Evolutionary conservation across 202 grass and related monocot genomes (phyloP).

Genomic region (Panicum hallii): DNA sequence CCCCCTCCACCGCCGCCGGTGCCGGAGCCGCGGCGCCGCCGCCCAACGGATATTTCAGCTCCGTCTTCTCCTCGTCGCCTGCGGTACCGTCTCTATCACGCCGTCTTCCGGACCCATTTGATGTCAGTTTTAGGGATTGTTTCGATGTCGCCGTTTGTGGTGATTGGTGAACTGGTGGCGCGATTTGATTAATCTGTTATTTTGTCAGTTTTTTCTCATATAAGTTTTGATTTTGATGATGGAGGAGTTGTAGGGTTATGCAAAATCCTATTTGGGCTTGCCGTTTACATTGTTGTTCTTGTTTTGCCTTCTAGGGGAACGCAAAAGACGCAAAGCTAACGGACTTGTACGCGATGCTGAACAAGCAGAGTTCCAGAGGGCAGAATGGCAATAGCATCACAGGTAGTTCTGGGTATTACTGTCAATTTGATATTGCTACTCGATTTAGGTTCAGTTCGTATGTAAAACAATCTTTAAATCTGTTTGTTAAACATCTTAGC

Average conservation of each 20-base stretch:
- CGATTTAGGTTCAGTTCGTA: conserved; percentile 9
- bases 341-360: conserved; percentile 64
- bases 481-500: background rate
- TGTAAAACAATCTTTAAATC: background rate
- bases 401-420: conserved; percentile 49
- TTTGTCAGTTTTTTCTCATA: background rate
- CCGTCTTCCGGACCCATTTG: background rate
- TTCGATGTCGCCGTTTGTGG: conserved; percentile 19
- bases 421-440: conserved; percentile 2
- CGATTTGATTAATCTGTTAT: background rate
- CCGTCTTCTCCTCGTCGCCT: conserved; percentile 54
- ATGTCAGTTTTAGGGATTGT: background rate
- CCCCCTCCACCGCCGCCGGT: conserved; percentile 11
- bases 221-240: background rate
- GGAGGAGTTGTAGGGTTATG: background rate
- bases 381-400: conserved; percentile 54
- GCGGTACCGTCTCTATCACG: conserved; percentile 38
- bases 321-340: conserved; percentile 56
- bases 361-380: conserved; percentile 58
- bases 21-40: conserved; percentile 32
- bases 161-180: background rate
- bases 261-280: background rate
- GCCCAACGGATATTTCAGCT: conserved; percentile 67
- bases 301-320: conserved; percentile 52
- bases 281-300: conserved; percentile 4